Evolutionary conservation across 164 flowering plant genomes (phyloP), one percentile per base, ranked within the genome.

Genomic region (Liriodendron chinense): DNA sequence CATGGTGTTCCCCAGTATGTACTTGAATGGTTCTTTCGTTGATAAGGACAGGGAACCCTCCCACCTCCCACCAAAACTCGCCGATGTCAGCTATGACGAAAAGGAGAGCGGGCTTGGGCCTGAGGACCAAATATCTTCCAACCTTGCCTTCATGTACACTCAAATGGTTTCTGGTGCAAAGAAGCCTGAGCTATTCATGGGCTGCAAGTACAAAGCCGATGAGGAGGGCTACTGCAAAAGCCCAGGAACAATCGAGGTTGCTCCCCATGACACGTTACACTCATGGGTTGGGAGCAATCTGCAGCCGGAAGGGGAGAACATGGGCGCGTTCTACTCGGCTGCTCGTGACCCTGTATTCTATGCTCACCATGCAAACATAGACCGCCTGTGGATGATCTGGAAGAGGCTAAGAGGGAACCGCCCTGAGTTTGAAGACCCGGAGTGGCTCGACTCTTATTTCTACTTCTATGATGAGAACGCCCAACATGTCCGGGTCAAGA

Each of bases 151-250:
- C 72, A 76, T 81, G 81, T 81, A 81, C 47, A 53, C 65, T 47
- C 83, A 81, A 72, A 81, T 78, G 83, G 75, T 81, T 1, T 81
- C 83, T 0, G 83, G 83, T 25, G 83, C 83, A 1, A 81, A 78
- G 77, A 81, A 78, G 75, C 20, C 74, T 1, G 81, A 81, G 61
- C 74, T 81, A 12, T 81, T 81, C 70, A 75, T 78, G 81, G 83
- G 83, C 1, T 81, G 83, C 18, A 61, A 12, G 3, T 67, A 61
- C 2, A 78, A 18, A 25, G 23, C 77, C 1, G 83, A 81, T 6
- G 69, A 47, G 22, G 69, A 78, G 5, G 83, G 81, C 2, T 65
- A 21, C 7, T 81, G 83, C 24, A 70, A 76, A 3, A 73, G 75
- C 5, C 78, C 80, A 1, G 83, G 83, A 2, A 81, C 83, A 7